Conservation (phyloP, 306 rosid genomes). For the Clitoria ternatea region DNA sequence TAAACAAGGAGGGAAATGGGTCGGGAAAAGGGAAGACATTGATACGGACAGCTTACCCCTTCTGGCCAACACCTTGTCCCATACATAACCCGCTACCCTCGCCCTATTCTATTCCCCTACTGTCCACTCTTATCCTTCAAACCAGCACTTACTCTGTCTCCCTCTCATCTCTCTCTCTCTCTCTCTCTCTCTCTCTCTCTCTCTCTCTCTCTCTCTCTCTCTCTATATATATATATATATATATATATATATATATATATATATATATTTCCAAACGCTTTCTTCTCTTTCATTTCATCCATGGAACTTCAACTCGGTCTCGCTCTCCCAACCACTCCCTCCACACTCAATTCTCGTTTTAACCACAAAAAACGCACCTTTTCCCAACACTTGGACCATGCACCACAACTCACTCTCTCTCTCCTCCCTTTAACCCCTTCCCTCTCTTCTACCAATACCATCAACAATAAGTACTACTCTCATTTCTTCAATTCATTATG, state of each 20-base stretch:
- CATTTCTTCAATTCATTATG: not conserved
- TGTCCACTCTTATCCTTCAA: too few relatives aligned
- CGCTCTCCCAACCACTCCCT: slow-evolving; percentile 39
- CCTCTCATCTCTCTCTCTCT: not conserved
- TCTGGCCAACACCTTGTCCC: slow-evolving; percentile 57
- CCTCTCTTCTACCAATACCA: too few relatives aligned
- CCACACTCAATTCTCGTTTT: not conserved
- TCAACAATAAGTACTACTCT: slow-evolving; percentile 9
- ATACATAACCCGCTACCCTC: slow-evolving; percentile 24
- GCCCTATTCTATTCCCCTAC: not conserved
- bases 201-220: slow-evolving; percentile 38
- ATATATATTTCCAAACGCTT: too few relatives aligned
- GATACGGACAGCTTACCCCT: slow-evolving; percentile 45
- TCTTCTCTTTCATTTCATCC: too few relatives aligned
- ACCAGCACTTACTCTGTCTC: not conserved
- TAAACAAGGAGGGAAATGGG: slow-evolving; percentile 33
- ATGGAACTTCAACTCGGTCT: slow-evolving; percentile 85
- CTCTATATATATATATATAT: too few relatives aligned
- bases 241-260: too few relatives aligned
- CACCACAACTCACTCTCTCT: slow-evolving; percentile 49
- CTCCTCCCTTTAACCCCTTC: slow-evolving; percentile 58
- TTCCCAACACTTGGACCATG: slow-evolving; percentile 25
- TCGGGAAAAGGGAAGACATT: slow-evolving; percentile 48
- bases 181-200: slow-evolving; percentile 17
- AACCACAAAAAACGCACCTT: slow-evolving; percentile 39